These are phyloP conservation scores for Backusella westeae DNA, from an alignment of 192 early-diverging fungal species.

Conservation along the genomic window DNA sequence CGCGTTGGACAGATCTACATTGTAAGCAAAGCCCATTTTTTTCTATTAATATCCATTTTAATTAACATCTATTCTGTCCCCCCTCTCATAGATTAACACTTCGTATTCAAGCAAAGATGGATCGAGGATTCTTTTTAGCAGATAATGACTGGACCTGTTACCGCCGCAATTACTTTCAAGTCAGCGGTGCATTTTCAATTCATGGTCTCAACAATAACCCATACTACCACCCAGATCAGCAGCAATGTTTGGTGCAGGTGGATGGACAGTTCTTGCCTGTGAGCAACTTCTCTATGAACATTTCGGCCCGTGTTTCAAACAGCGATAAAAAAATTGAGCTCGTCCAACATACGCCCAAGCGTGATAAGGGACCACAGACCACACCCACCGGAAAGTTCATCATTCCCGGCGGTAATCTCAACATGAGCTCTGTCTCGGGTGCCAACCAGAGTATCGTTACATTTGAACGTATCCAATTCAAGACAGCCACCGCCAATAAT, in stretches of 20 bases:
- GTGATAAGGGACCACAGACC: conserved; percentile 92
- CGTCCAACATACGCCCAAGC: conserved; percentile 89
- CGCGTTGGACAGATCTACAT: conserved; percentile 56
- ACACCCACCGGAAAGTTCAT: conserved; percentile 59
- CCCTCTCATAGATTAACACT: conserved; percentile 12
- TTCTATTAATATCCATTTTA: background rate
- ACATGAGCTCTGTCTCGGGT: conserved; percentile 37
- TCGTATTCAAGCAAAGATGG: conserved; percentile 75
- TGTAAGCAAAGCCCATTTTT: conserved; percentile 28
- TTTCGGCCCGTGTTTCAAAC: conserved; percentile 71
- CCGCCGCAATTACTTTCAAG: conserved; percentile 91
- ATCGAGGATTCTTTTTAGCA: conserved; percentile 91
- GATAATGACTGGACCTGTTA: conserved; percentile 93
- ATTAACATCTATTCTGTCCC: conserved; percentile 6
- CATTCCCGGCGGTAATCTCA: conserved; percentile 59
- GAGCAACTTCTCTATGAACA: conserved; percentile 69
- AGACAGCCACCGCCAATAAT: conserved; percentile 94
- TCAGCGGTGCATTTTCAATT: conserved; percentile 61
- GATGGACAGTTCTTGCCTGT: conserved; percentile 56
- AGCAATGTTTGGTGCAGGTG: conserved; percentile 65
- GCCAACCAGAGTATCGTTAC: conserved; percentile 50
- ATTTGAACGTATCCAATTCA: conserved; percentile 97
- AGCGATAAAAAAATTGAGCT: conserved; percentile 78
- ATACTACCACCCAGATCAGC: conserved; percentile 41
- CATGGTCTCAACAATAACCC: conserved; percentile 22